Conservation (phyloP, 108 stramenopile genomes). For the Craspedostauros australis region DNA sequence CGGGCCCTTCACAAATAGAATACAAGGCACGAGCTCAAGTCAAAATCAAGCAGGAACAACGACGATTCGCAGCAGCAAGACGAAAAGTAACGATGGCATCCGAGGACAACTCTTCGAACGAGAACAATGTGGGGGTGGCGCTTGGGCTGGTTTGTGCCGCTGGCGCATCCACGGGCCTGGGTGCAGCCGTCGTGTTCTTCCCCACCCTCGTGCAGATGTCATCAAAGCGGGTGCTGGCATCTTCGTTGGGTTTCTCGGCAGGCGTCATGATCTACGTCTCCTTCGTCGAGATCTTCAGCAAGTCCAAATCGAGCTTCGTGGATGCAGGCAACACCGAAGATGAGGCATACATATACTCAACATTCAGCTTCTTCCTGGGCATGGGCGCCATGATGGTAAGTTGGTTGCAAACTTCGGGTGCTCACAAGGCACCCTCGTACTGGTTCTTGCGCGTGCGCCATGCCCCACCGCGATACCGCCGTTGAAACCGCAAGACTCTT, state of each 20-base stretch:
- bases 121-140: conserved; percentile 46
- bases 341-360: conserved; percentile 40
- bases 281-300: conserved; percentile 79
- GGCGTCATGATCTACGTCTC: conserved; percentile 92
- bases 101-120: too few relatives aligned
- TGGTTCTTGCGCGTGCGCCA: too few relatives aligned
- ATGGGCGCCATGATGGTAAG: conserved; percentile 47
- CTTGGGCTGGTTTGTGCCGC: conserved; percentile 45
- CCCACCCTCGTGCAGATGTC: conserved; percentile 55
- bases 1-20: too few relatives aligned
- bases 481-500: too few relatives aligned
- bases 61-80: too few relatives aligned
- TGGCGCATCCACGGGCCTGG: conserved; percentile 42
- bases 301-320: conserved; percentile 42
- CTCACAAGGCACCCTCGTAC: too few relatives aligned
- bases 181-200: conserved; percentile 74
- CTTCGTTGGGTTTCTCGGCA: conserved; percentile 70
- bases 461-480: too few relatives aligned
- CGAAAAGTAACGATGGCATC: too few relatives aligned
- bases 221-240: conserved; percentile 51
- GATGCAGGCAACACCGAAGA: conserved; percentile 28
- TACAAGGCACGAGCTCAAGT: too few relatives aligned
- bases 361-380: conserved; percentile 56
- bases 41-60: too few relatives aligned
- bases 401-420: too few relatives aligned